Conservation (phyloP, 2,329 filamentous ascomycete genomes). For the Didymella pinodella region DNA sequence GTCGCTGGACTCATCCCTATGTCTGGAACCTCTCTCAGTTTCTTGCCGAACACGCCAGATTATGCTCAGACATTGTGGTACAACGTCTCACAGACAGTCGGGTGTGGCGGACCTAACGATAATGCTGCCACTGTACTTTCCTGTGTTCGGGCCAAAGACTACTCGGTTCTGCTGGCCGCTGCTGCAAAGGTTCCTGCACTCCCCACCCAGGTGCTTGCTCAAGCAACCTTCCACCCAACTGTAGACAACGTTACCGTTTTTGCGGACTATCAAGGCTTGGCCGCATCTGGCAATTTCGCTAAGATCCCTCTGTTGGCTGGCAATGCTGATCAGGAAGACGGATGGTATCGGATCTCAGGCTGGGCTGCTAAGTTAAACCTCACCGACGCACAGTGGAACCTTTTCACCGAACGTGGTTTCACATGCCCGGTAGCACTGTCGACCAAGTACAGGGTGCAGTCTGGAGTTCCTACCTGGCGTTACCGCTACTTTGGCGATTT, state of each 20-base stretch:
- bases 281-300: conserved; percentile 33
- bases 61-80: conserved; percentile 39
- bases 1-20: conserved; percentile 57
- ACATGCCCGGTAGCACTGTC: conserved; percentile 34
- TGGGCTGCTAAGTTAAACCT: conserved; percentile 33
- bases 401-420: conserved; percentile 36
- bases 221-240: conserved; percentile 43
- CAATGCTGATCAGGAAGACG: conserved; percentile 37
- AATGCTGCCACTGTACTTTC: conserved; percentile 39
- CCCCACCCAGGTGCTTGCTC: conserved; percentile 33
- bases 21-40: conserved; percentile 56
- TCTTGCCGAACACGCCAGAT: conserved; percentile 36
- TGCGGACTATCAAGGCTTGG: conserved; percentile 37
- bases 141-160: conserved; percentile 48
- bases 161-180: conserved; percentile 33
- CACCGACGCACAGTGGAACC: conserved; percentile 35
- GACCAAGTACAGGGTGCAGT: conserved; percentile 31
- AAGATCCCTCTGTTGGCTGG: conserved; percentile 37
- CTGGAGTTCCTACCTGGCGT: conserved; percentile 47
- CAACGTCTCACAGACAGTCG: conserved; percentile 51
- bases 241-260: conserved; percentile 45
- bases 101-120: conserved; percentile 42
- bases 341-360: conserved; percentile 40
- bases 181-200: conserved; percentile 38
- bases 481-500: conserved; percentile 51